phyloP scores from a whole-genome alignment of 352 stramenopile species.

The Globisporangium middletonii region DNA sequence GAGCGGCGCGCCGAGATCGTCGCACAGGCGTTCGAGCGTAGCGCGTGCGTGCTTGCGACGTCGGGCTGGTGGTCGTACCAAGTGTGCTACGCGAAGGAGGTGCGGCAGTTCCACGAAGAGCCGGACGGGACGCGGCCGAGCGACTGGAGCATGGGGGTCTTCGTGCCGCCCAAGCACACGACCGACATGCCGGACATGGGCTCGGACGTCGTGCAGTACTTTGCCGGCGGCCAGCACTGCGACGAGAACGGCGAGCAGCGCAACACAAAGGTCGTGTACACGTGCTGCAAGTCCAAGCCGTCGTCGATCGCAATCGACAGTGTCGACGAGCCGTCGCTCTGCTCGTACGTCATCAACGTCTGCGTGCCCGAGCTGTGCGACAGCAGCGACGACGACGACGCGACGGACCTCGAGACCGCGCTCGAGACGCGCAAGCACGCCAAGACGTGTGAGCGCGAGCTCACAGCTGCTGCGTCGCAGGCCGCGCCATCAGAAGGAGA shows the following conservation, averaged over 20 bases:
- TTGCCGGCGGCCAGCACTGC: conserved; percentile 68
- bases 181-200: conserved; percentile 16
- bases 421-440: conserved; percentile 31
- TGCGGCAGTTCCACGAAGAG: conserved; percentile 81
- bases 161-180: conserved; percentile 25
- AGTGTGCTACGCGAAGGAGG: conserved; percentile 74
- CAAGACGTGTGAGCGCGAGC: conserved; percentile 47
- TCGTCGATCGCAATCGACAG: conserved; percentile 50
- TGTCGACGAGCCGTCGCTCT: conserved; percentile 78
- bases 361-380: conserved; percentile 76
- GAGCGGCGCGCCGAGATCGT: conserved; percentile 40
- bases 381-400: conserved; percentile 15
- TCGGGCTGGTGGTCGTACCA: conserved; percentile 84
- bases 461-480: conserved; percentile 16
- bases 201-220: conserved; percentile 65
- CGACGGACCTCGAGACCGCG: conserved; percentile 7
- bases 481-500: not conserved
- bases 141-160: conserved; percentile 84
- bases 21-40: conserved; percentile 34
- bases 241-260: conserved; percentile 79
- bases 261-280: conserved; percentile 68
- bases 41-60: conserved; percentile 48
- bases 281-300: conserved; percentile 66
- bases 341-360: conserved; percentile 71
- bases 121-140: conserved; percentile 54